Evolutionary conservation across 2,329 filamentous ascomycete species (phyloP).

Genomic region (Curvularia sp.): DNA sequence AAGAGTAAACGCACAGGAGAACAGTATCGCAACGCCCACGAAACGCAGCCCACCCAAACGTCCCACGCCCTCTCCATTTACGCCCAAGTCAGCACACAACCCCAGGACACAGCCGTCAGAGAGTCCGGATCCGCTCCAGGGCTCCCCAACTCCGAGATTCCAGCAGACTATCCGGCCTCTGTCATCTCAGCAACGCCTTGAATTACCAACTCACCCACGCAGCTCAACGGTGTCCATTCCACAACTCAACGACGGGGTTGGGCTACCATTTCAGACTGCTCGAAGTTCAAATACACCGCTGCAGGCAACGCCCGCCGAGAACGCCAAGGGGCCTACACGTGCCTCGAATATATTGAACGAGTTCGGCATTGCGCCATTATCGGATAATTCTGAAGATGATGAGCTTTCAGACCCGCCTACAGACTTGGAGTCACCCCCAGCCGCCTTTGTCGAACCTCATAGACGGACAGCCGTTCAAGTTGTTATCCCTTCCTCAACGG

Average conservation of each 20-base stretch:
- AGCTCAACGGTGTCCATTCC: constrained; percentile 15
- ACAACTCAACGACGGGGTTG: constrained; percentile 13
- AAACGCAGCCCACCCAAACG: constrained; percentile 20
- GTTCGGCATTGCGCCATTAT: constrained; percentile 33
- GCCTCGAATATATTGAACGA: constrained; percentile 25
- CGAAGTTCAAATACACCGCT: background rate
- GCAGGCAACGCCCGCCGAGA: background rate
- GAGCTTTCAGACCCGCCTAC: constrained; percentile 35
- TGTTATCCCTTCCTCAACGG: constrained; percentile 38
- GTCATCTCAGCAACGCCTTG: constrained; percentile 24
- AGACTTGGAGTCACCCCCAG: constrained; percentile 27
- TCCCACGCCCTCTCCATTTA: constrained; percentile 33
- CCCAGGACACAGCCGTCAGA: constrained; percentile 25
- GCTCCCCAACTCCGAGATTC: constrained; percentile 20
- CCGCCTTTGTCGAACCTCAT: constrained; percentile 26
- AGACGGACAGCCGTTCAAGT: constrained; percentile 39
- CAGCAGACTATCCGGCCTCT: constrained; percentile 1
- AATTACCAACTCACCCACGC: constrained; percentile 7
- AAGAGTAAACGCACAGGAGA: background rate
- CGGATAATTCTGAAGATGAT: constrained; percentile 37
- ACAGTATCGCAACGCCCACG: constrained; percentile 10
- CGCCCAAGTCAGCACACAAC: constrained; percentile 18
- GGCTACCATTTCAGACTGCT: constrained; percentile 13
- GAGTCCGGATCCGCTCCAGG: constrained; percentile 44
- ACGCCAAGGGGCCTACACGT: background rate